phyloP scores from a whole-genome alignment of 1,284 basidiomycete species.

The Sanghuangporus sanghuang region DNA sequence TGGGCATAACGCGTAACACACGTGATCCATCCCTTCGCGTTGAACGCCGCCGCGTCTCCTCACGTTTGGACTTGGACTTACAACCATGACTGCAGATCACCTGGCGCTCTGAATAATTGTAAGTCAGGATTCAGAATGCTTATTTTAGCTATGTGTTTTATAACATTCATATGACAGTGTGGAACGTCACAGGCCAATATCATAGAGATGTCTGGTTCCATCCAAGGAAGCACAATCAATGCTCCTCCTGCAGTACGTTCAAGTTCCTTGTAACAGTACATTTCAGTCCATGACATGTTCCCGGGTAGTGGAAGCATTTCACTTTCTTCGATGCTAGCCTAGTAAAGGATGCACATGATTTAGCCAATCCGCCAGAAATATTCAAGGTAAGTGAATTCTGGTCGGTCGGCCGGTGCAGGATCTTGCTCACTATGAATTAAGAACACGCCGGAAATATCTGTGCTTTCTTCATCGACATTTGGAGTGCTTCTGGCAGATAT shows the following conservation, averaged over 20 bases:
- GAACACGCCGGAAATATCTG: constrained; percentile 70
- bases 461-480: constrained; percentile 52
- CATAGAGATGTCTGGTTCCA: not conserved
- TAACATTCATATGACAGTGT: no score
- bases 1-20: not conserved
- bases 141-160: no score
- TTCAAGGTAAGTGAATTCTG: constrained; percentile 52
- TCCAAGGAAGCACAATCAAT: not conserved
- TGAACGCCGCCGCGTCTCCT: no score
- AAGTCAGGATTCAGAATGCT: no score
- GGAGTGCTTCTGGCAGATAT: constrained; percentile 76
- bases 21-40: no score
- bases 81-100: no score
- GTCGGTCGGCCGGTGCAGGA: not conserved
- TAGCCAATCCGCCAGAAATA: constrained; percentile 66
- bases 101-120: no score
- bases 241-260: constrained; percentile 9
- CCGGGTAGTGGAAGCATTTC: constrained; percentile 74
- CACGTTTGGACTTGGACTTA: no score
- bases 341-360: constrained; percentile 78
- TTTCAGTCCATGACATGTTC: not conserved
- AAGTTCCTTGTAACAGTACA: not conserved
- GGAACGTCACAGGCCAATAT: no score
- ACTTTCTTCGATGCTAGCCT: constrained; percentile 72
- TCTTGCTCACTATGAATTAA: constrained; percentile 23